Evolutionary conservation across 1,139 yeast genomes (phyloP), one percentile per base, ranked within the genome.

Genomic region (Saccharomyces hybrid): DNA sequence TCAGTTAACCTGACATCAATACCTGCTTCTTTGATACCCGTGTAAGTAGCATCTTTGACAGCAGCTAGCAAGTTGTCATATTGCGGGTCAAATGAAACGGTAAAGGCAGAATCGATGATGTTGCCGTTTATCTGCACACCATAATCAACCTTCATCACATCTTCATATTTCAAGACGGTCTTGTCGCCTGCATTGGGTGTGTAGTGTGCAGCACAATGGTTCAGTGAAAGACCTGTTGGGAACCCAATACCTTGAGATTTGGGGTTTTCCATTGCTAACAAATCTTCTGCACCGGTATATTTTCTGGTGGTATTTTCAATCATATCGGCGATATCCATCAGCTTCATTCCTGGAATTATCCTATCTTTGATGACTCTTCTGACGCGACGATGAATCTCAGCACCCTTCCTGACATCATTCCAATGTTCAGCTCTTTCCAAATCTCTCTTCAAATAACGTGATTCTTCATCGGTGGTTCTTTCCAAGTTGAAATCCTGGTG

Each of bases 51-150:
- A 51, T 82, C 97, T 62, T 78, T 81, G 46, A 93, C 99, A 0
- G 99, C 97, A 26, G 79, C 78, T 64, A 93, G 74, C 57, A 93
- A 76, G 23, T 78, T 79, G 69, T 90, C 96, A 73, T 89, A 93
- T 68, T 83, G 86, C 50, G 84, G 86, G 64, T 90, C 88, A 71
- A 91, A 90, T 0, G 97, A 80, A 71, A 88, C 81, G 1, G 99
- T 95, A 74, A 89, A 93, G 1, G 99, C 99, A 58, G 95, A 88
- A 69, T 93, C 99, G 60, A 93, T 83, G 63, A 93, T 93, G 63
- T 83, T 82, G n/a, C 99, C 99, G 66, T 93, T 88, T 46, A 93
- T 89, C 68, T 95, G 99, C 23, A 93, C 97, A 59, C 99, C 99
- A 66, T 91, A 83, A 70, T 93, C 99, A 41, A 93, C 95, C 75